These are phyloP conservation scores for Cladosporium oxysporum DNA, from an alignment of 2,329 filamentous ascomycete genomes.

Conservation along the genomic window DNA sequence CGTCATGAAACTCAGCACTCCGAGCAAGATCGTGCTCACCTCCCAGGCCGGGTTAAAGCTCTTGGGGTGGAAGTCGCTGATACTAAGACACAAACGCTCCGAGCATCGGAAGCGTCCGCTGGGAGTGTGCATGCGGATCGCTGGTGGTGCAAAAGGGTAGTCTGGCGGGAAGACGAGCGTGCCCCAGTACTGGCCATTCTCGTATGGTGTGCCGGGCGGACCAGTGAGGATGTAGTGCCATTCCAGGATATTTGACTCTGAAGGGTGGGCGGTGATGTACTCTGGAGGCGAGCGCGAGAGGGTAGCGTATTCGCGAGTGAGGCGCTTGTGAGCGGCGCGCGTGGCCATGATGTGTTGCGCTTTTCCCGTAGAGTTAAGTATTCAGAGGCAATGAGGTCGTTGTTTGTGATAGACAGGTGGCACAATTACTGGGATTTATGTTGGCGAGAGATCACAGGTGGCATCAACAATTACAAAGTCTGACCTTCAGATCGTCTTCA, in stretches of 20 bases:
- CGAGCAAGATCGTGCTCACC: slow-evolving; percentile 92
- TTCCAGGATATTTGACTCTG: slow-evolving; percentile 39
- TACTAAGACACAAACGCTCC: slow-evolving; percentile 88
- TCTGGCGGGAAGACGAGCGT: slow-evolving; percentile 93
- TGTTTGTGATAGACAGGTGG: background rate
- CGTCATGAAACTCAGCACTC: slow-evolving; percentile 95
- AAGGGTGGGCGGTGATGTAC: slow-evolving; percentile 38
- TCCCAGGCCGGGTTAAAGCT: slow-evolving; percentile 99
- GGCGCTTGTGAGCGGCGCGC: slow-evolving; percentile 42
- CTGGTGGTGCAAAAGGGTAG: slow-evolving; percentile 95
- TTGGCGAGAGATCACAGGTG: background rate
- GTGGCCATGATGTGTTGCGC: slow-evolving; percentile 37
- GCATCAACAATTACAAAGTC: background rate
- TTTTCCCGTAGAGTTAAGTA: background rate
- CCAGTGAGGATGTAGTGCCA: slow-evolving; percentile 74
- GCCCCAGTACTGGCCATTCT: slow-evolving; percentile 96
- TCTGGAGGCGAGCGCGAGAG: slow-evolving; percentile 38
- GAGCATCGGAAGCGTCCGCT: slow-evolving; percentile 93
- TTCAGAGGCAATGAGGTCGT: background rate
- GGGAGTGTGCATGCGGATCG: slow-evolving; percentile 98
- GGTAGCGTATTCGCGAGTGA: slow-evolving; percentile 40
- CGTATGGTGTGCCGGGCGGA: slow-evolving; percentile 89
- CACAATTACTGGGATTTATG: background rate
- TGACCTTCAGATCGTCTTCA: background rate
- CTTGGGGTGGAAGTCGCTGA: slow-evolving; percentile 96